Percentiles rank a stretch among this genome's conserved stretches.
These are phyloP conservation scores for Viridothelium virens DNA, from an alignment of 495 filamentous ascomycete species.

Conservation along the genomic window DNA sequence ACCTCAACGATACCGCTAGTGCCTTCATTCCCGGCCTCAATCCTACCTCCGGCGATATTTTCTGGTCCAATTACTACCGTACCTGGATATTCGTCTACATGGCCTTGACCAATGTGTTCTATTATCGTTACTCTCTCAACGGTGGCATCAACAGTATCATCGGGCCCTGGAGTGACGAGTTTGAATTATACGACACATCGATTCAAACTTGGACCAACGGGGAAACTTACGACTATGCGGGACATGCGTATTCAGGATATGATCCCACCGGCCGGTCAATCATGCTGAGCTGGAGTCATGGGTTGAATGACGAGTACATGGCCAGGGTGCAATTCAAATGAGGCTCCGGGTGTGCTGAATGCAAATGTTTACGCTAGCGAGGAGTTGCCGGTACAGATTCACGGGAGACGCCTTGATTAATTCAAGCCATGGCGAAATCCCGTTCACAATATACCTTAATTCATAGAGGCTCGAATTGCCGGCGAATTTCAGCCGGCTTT, in stretches of 20 bases:
- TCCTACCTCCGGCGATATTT: slow-evolving; percentile 5
- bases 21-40: neutral
- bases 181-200: neutral
- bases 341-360: neutral
- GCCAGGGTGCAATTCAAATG: slow-evolving; percentile 1
- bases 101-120: neutral
- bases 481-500: too few species aligned
- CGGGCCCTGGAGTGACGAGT: slow-evolving; percentile 7
- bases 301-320: slow-evolving; percentile 1
- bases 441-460: too few species aligned
- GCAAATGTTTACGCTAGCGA: neutral
- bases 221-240: neutral
- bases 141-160: neutral
- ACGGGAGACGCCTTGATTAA: too few species aligned
- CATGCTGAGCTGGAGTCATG: neutral
- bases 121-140: neutral
- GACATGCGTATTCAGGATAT: neutral
- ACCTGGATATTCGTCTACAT: slow-evolving; percentile 11
- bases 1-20: neutral
- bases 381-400: neutral
- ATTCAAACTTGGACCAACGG: neutral
- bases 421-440: too few species aligned
- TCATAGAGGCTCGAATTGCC: too few species aligned
- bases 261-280: slow-evolving; percentile 1
- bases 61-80: slow-evolving; percentile 7